Conservation (phyloP, 495 filamentous ascomycete genomes). For the Cenococcum geophilum region DNA sequence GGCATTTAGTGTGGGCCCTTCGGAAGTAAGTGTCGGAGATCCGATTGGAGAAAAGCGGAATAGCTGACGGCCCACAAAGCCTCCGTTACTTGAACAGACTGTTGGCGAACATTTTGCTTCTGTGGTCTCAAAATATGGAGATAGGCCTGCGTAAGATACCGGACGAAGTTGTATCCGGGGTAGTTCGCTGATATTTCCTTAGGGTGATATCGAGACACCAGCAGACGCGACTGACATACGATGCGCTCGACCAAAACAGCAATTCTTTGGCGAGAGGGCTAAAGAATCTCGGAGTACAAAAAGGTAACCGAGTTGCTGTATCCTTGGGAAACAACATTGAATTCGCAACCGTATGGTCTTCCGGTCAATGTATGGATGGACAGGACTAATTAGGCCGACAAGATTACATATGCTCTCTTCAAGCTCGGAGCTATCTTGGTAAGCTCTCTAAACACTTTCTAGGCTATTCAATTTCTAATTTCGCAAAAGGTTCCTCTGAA, state of each 20-base stretch:
- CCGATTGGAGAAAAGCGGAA: background rate
- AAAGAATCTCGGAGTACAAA: conserved; percentile 62
- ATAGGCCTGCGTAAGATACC: conserved; percentile 59
- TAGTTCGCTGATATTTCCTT: background rate
- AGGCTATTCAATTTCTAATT: background rate
- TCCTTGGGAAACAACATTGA: conserved; percentile 81
- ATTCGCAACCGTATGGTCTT: conserved; percentile 57
- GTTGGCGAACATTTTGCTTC: conserved; percentile 74
- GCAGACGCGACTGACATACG: conserved; percentile 61
- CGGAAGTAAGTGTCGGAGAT: conserved; percentile 27
- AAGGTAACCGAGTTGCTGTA: conserved; percentile 80
- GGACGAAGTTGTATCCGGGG: background rate
- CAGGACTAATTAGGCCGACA: conserved; percentile 4
- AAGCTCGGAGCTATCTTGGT: conserved; percentile 88
- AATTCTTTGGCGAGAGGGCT: conserved; percentile 72
- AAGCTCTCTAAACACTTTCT: background rate
- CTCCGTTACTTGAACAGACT: conserved; percentile 66
- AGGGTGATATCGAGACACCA: conserved; percentile 65
- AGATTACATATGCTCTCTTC: conserved; percentile 79
- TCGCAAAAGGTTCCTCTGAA: conserved; percentile 69
- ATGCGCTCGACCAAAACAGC: conserved; percentile 64
- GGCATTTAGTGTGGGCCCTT: conserved; percentile 36
- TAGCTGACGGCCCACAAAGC: conserved; percentile 43
- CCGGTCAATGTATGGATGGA: background rate
- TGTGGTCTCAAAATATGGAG: conserved; percentile 65